These are phyloP conservation scores for Hypoxylon sp. DNA, from an alignment of 2,329 filamentous ascomycete genomes.

Conservation along the genomic window DNA sequence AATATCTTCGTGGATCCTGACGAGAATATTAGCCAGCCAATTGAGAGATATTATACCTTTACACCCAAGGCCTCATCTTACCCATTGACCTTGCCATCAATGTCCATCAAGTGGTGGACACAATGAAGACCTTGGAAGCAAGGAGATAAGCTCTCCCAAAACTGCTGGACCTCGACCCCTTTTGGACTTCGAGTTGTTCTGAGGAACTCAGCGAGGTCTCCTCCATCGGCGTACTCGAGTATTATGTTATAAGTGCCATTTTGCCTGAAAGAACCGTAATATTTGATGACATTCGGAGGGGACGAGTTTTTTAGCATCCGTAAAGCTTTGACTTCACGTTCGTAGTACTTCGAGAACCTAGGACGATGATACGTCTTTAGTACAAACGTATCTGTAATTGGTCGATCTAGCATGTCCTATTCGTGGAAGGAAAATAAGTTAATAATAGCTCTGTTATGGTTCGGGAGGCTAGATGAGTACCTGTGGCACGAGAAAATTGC, in stretches of 20 bases:
- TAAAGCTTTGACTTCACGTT: constrained; percentile 37
- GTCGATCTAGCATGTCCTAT: constrained; percentile 1
- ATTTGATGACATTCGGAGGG: constrained; percentile 34
- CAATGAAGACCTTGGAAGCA: constrained; percentile 29
- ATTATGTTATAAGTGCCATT: constrained; percentile 36
- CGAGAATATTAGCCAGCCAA: neutral
- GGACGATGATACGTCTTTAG: constrained; percentile 34
- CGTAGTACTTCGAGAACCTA: constrained; percentile 27
- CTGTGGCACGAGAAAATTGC: constrained; percentile 25
- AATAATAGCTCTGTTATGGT: neutral
- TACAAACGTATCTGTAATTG: constrained; percentile 25
- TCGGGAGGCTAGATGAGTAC: neutral
- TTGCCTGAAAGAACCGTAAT: constrained; percentile 43
- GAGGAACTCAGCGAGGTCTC: constrained; percentile 34
- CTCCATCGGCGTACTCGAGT: constrained; percentile 41
- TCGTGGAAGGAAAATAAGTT: neutral
- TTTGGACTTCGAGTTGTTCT: constrained; percentile 17
- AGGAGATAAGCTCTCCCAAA: constrained; percentile 37
- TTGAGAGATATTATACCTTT: neutral
- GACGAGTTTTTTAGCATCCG: constrained; percentile 27
- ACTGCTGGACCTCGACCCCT: constrained; percentile 12
- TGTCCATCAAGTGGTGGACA: constrained; percentile 30
- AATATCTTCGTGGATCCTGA: constrained; percentile 45
- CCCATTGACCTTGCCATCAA: constrained; percentile 32
- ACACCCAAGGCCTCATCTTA: constrained; percentile 2